Evolutionary conservation across 2,329 filamentous ascomycete genomes (phyloP), one percentile per base, ranked within the genome.

Genomic region (Neonectria coccinea): DNA sequence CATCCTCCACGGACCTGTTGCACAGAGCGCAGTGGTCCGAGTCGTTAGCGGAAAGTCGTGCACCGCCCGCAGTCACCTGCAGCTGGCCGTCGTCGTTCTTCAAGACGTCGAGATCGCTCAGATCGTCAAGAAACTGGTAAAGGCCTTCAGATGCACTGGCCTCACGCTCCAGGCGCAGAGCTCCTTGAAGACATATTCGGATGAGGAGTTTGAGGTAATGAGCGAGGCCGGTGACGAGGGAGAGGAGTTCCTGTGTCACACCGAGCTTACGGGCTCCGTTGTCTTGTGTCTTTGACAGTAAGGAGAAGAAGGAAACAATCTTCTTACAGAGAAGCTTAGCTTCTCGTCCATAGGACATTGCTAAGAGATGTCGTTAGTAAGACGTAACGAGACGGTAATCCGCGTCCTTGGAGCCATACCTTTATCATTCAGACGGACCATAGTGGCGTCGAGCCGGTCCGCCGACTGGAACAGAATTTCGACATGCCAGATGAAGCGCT

Each of bases 281-380:
- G 75, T 97, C 94, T 76, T 98, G 95, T 1, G 94, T 96, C 78
- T 97, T 97, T 6, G 95, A 97, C 9, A 99, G 85, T 18, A 99
- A 84, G 12, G 94, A 94, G 78, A 99, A 99, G 83, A 99, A 99
- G 27, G 95, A 93, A 6, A 99, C 96, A 59, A 99, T 97, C 80
- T 99, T 99, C 81, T 99, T 99, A 84, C 96, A 99, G n/a, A 99
- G 88, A 55, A 99, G 85, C 80, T 99, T 99, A n/a, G 96, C 92
- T 82, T 99, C 96, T 74, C 96, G 90, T 18, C 92, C 92, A 77
- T 98, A 99, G 10, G 94, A 93, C 66, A 99, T 86, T 67, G 92
- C 94, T 92, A 76, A 47, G 2, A 8, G 22, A 12, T 4, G 44
- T 41, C 50, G 62, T 74, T 59, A 74, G 72, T 44, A 53, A 29